phyloP scores from a whole-genome alignment of 2,329 filamentous ascomycete genomes.

The Penicillium thymicola region DNA sequence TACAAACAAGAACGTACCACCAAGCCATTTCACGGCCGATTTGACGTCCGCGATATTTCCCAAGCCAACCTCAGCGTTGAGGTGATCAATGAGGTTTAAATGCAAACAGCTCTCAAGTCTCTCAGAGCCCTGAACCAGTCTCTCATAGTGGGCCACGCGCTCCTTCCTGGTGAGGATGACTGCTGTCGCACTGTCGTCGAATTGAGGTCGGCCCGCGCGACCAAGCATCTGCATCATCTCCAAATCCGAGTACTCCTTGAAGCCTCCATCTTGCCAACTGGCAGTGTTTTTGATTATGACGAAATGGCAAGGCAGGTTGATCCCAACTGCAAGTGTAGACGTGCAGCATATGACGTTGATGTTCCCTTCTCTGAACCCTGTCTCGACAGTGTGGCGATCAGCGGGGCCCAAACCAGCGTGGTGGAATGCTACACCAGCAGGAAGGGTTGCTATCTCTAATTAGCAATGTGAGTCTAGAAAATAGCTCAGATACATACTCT shows the following conservation, averaged over 20 bases:
- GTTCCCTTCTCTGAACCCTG: conserved; percentile 65
- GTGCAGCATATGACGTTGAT: conserved; percentile 82
- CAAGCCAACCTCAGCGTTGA: conserved; percentile 79
- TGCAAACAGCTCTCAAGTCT: conserved; percentile 75
- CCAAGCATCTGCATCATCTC: conserved; percentile 92
- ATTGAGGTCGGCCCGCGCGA: conserved; percentile 77
- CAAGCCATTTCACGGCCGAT: conserved; percentile 70
- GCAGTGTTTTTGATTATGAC: conserved; percentile 80
- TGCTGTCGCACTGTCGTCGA: conserved; percentile 70
- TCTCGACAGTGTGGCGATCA: conserved; percentile 66
- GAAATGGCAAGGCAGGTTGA: conserved; percentile 80
- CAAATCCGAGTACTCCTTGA: conserved; percentile 73
- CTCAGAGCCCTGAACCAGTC: conserved; percentile 69
- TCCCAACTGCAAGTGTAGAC: conserved; percentile 76
- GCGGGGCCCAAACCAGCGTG: conserved; percentile 68
- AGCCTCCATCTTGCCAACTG: conserved; percentile 57
- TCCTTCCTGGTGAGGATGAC: conserved; percentile 74
- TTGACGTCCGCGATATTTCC: conserved; percentile 64
- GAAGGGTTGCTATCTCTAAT: conserved; percentile 40
- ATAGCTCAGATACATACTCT: conserved; percentile 39
- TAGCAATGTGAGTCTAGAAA: conserved; percentile 4
- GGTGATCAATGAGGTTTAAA: conserved; percentile 73
- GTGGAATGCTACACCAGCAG: conserved; percentile 72
- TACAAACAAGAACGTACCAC: conserved; percentile 73
- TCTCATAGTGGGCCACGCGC: conserved; percentile 65